A percentile compares a stretch with the other conserved stretches of the same genome.
Evolutionary conservation across 1,284 basidiomycete genomes (phyloP).

Genomic region (Ustilago curta): DNA sequence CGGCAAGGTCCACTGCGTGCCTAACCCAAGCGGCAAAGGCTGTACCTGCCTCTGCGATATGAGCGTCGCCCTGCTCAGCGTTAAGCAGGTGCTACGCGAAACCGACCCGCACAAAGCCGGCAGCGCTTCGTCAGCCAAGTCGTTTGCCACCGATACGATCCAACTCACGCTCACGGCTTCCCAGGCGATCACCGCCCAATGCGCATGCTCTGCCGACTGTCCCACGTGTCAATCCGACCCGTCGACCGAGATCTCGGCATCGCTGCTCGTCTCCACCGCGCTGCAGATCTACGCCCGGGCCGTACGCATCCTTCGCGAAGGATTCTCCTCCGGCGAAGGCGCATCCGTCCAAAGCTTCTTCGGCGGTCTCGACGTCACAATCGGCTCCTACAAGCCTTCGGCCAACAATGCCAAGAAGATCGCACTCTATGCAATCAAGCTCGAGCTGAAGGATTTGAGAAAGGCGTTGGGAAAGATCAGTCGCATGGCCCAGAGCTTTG

Average conservation of each 20-base stretch:
- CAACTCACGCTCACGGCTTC: constrained; percentile 65
- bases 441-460: constrained; percentile 64
- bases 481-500: constrained; percentile 42
- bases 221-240: constrained; percentile 65
- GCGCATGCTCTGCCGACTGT: constrained; percentile 65
- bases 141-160: constrained; percentile 41
- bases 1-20: constrained; percentile 66
- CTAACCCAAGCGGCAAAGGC: constrained; percentile 63
- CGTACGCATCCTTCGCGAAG: constrained; percentile 61
- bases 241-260: constrained; percentile 55
- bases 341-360: constrained; percentile 22
- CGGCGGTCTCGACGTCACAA: constrained; percentile 59
- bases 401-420: constrained; percentile 63
- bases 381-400: constrained; percentile 61
- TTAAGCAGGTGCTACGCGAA: constrained; percentile 52
- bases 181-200: constrained; percentile 63
- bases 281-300: constrained; percentile 68
- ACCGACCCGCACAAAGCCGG: constrained; percentile 27
- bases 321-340: constrained; percentile 38
- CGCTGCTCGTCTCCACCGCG: constrained; percentile 62
- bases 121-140: constrained; percentile 1
- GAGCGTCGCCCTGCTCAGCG: constrained; percentile 59
- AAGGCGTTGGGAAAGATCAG: constrained; percentile 62
- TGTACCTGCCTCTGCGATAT: constrained; percentile 67
- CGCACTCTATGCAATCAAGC: constrained; percentile 67